Evolutionary conservation across 1,284 basidiomycete genomes (phyloP).

Genomic region (Apiotrichum domesticum): DNA sequence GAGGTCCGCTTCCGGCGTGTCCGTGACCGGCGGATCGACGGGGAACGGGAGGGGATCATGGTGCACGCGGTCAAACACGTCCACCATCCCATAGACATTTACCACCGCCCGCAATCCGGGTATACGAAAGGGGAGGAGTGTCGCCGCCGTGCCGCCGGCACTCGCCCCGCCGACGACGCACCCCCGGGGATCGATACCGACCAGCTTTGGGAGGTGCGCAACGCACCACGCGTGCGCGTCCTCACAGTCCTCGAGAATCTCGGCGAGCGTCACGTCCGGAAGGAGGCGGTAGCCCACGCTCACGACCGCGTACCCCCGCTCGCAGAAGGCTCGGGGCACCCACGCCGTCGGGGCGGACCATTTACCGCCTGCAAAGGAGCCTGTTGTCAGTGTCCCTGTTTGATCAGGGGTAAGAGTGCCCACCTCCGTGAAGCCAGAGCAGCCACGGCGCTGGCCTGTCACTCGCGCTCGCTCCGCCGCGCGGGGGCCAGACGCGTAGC

Average conservation of each 20-base stretch:
- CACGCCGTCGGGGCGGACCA: conserved; percentile 14
- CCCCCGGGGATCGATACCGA: conserved; percentile 17
- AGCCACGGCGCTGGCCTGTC: conserved; percentile 16
- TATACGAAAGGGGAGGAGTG: not conserved
- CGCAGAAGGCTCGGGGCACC: conserved; percentile 21
- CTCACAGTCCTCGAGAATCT: conserved; percentile 21
- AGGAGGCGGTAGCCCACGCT: conserved; percentile 27
- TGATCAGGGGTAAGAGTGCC: conserved; percentile 19
- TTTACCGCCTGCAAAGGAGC: not conserved
- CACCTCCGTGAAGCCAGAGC: conserved; percentile 20
- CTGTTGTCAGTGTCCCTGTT: not conserved
- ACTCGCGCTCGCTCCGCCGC: conserved; percentile 7
- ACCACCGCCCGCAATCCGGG: conserved; percentile 19
- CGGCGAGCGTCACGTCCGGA: conserved; percentile 22
- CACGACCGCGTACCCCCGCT: conserved; percentile 25
- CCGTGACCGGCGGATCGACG: not conserved
- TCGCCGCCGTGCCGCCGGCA: not conserved
- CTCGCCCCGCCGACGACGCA: conserved; percentile 25
- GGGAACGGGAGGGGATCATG: not conserved
- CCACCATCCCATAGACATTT: conserved; percentile 12
- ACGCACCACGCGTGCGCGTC: conserved; percentile 22
- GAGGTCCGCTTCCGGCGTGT: conserved; percentile 1
- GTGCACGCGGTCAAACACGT: conserved; percentile 3
- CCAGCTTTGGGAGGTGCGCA: conserved; percentile 6
- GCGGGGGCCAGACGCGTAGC: conserved; percentile 23